Conservation (phyloP, 257 asterid species). For the Cynanchum wilfordii region DNA sequence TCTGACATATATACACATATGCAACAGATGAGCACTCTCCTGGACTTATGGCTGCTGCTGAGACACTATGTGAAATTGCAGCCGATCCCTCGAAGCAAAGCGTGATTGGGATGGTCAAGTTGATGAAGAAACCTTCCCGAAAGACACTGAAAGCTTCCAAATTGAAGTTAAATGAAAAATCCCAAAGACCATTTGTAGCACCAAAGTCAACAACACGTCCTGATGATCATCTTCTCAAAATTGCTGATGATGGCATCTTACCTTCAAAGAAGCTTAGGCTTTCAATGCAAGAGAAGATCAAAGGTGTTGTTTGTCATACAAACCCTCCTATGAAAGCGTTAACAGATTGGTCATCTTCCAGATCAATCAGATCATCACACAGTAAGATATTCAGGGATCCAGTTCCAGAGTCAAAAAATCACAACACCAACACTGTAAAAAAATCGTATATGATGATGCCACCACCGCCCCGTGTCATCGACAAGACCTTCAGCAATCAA, state of each 20-base stretch:
- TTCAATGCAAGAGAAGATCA: slow-evolving; percentile 30
- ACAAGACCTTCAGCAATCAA: slow-evolving; percentile 43
- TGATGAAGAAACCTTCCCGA: slow-evolving; percentile 43
- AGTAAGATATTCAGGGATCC: slow-evolving; percentile 43
- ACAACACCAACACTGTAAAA: slow-evolving; percentile 41
- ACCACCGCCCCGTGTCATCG: slow-evolving; percentile 44
- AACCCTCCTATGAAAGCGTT: slow-evolving; percentile 38
- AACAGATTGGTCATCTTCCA: slow-evolving; percentile 32
- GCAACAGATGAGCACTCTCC: slow-evolving; percentile 48
- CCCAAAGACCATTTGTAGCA: slow-evolving; percentile 34
- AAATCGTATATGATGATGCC: slow-evolving; percentile 41
- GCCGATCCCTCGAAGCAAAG: slow-evolving; percentile 30
- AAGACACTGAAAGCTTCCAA: slow-evolving; percentile 44
- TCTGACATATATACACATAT: slow-evolving; percentile 8
- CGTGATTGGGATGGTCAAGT: slow-evolving; percentile 27
- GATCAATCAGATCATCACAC: slow-evolving; percentile 51
- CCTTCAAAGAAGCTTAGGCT: slow-evolving; percentile 66
- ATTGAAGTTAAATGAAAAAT: slow-evolving; percentile 39
- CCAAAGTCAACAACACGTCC: slow-evolving; percentile 35
- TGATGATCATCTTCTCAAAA: slow-evolving; percentile 29
- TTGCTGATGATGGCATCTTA: slow-evolving; percentile 32
- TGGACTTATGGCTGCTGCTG: slow-evolving; percentile 57
- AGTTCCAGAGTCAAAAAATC: slow-evolving; percentile 28
- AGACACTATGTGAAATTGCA: slow-evolving; percentile 63
- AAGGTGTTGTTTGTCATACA: slow-evolving; percentile 17